Evolutionary conservation across 2,329 filamentous ascomycete genomes (phyloP).

Genomic region (Trichophyton verrucosum): DNA sequence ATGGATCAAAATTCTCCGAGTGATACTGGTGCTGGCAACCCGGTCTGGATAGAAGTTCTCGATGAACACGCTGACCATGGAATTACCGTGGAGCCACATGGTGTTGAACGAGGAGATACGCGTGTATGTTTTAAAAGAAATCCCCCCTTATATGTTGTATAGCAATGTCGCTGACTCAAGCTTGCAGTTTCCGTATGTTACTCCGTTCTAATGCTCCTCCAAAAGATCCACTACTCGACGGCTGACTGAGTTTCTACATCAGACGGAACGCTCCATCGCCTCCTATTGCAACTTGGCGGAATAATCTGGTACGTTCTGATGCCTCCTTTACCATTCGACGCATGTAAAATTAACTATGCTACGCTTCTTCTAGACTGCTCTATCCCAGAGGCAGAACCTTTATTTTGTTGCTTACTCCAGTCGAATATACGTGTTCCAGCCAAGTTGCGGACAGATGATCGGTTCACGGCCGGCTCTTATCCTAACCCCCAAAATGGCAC

Average conservation of each 20-base stretch:
- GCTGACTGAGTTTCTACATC: not conserved
- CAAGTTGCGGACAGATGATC: slow-evolving; percentile 29
- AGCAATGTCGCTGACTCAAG: not conserved
- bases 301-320: slow-evolving; percentile 28
- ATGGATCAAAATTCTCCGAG: not conserved
- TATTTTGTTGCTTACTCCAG: slow-evolving; percentile 33
- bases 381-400: slow-evolving; percentile 37
- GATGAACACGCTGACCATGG: slow-evolving; percentile 5
- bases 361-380: slow-evolving; percentile 24
- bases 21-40: not conserved
- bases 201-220: not conserved
- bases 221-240: not conserved
- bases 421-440: slow-evolving; percentile 35
- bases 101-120: slow-evolving; percentile 6
- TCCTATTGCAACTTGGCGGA: slow-evolving; percentile 29
- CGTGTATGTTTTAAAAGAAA: slow-evolving; percentile 24
- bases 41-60: not conserved
- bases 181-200: slow-evolving; percentile 8
- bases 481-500: slow-evolving; percentile 31
- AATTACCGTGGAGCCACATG: slow-evolving; percentile 10
- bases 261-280: slow-evolving; percentile 16
- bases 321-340: not conserved
- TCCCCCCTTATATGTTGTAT: not conserved
- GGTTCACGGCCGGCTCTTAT: slow-evolving; percentile 29
- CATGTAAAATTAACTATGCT: not conserved